Evolutionary conservation across 2,329 filamentous ascomycete genomes (phyloP).

Genomic region (Alternaria gaisen): DNA sequence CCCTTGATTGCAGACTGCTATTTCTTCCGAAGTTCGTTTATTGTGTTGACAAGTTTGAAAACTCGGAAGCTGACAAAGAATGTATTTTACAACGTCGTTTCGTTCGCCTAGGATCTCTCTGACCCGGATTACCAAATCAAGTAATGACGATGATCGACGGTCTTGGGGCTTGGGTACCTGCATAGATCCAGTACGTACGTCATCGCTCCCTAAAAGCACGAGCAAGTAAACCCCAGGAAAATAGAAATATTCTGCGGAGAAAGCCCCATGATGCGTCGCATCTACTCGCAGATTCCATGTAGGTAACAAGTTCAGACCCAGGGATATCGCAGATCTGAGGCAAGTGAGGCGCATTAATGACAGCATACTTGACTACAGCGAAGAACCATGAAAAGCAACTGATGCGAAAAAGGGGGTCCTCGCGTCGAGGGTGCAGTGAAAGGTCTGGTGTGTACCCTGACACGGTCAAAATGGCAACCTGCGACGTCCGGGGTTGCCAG

Average conservation of each 20-base stretch:
- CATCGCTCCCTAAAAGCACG: constrained; percentile 4
- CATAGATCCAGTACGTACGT: constrained; percentile 18
- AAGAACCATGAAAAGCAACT: constrained; percentile 12
- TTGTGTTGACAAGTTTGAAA: not conserved
- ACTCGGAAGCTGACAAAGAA: constrained; percentile 2
- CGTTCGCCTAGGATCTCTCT: not conserved
- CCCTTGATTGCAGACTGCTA: not conserved
- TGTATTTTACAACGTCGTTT: constrained; percentile 7
- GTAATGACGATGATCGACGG: constrained; percentile 12
- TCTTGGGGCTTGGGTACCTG: constrained; percentile 20
- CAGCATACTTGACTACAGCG: constrained; percentile 1
- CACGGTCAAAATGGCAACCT: not conserved
- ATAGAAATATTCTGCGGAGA: constrained; percentile 4
- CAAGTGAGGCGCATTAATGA: constrained; percentile 4
- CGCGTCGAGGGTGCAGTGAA: not conserved
- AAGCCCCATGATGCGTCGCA: constrained; percentile 7
- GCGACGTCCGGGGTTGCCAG: constrained; percentile 13
- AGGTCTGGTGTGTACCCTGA: not conserved
- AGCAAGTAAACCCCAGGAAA: constrained; percentile 11
- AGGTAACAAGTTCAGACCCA: not conserved
- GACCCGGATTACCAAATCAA: constrained; percentile 14
- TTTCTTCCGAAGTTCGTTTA: not conserved
- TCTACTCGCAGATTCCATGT: not conserved
- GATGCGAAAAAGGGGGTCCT: not conserved
- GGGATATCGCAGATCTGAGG: not conserved